Evolutionary conservation across 1,139 yeast genomes (phyloP).

Genomic region (Candida anutae): DNA sequence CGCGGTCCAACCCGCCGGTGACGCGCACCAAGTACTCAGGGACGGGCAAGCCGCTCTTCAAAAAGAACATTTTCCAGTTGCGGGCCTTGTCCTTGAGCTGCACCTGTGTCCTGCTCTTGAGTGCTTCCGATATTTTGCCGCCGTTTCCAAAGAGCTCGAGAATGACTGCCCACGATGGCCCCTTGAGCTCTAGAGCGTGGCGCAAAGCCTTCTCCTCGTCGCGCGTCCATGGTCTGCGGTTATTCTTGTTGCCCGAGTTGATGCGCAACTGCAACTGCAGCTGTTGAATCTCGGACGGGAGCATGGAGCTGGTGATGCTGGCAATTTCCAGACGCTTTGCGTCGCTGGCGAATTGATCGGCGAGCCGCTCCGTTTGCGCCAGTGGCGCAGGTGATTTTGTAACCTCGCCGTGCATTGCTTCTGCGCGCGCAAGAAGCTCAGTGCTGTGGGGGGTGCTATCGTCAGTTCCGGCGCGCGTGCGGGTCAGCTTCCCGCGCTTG

Average conservation of each 20-base stretch:
- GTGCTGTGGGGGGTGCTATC: conserved; percentile 20
- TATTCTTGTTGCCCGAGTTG: conserved; percentile 18
- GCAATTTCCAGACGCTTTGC: conserved; percentile 10
- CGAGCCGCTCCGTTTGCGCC: too few relatives aligned
- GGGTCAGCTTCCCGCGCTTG: conserved; percentile 35
- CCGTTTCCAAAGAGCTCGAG: conserved; percentile 87
- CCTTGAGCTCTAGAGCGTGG: conserved; percentile 73
- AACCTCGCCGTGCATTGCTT: neutral
- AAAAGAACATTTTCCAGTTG: conserved; percentile 82
- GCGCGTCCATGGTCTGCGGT: conserved; percentile 73
- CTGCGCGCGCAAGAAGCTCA: conserved; percentile 9
- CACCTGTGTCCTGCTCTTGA: conserved; percentile 82
- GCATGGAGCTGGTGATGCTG: conserved; percentile 22
- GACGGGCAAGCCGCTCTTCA: conserved; percentile 62
- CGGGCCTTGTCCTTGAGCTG: conserved; percentile 94
- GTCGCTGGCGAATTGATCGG: conserved; percentile 6
- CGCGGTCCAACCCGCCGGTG: conserved; percentile 75
- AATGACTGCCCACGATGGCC: conserved; percentile 91
- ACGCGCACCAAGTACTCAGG: conserved; percentile 77
- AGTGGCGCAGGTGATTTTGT: conserved; percentile 1
- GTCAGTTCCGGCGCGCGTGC: conserved; percentile 7
- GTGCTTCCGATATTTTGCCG: conserved; percentile 73
- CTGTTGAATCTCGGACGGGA: conserved; percentile 43
- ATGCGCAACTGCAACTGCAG: conserved; percentile 35
- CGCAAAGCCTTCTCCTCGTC: conserved; percentile 84